phyloP scores from a whole-genome alignment of 495 filamentous ascomycete species.

The Oleoguttula mirabilis region DNA sequence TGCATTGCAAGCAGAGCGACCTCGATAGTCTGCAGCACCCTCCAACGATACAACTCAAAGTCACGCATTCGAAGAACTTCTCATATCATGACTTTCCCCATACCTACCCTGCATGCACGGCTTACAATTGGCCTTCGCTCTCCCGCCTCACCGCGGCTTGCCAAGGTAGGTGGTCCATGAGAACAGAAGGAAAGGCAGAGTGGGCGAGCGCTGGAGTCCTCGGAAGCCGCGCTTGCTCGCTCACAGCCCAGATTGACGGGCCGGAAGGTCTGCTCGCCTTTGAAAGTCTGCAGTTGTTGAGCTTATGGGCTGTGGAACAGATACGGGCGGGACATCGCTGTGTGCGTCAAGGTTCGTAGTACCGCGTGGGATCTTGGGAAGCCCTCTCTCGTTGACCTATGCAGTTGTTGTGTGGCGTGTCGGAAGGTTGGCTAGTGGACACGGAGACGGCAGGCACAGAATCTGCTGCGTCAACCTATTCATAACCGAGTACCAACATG shows the following conservation, averaged over 20 bases:
- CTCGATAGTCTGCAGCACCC: neutral
- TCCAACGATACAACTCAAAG: neutral
- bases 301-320: conserved; percentile 19
- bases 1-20: too few relatives aligned
- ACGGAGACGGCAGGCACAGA: too few relatives aligned
- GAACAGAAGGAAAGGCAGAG: conserved; percentile 19
- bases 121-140: conserved; percentile 19
- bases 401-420: too few relatives aligned
- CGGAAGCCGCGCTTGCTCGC: conserved; percentile 12
- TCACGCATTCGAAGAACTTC: neutral
- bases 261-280: conserved; percentile 9
- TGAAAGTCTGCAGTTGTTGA: conserved; percentile 21
- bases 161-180: conserved; percentile 1
- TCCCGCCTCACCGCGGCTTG: conserved; percentile 3
- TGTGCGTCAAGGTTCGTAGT: too few relatives aligned
- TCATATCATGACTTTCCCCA: neutral
- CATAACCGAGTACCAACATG: too few relatives aligned
- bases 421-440: too few relatives aligned
- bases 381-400: too few relatives aligned
- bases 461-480: too few relatives aligned
- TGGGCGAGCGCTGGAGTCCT: conserved; percentile 3
- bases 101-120: conserved; percentile 1
- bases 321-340: conserved; percentile 21
- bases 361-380: too few relatives aligned
- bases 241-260: conserved; percentile 16